A percentile compares a stretch with the other conserved stretches of the same genome.
Conservation (phyloP, 805 yeast genomes). For the Pichia heedii region DNA sequence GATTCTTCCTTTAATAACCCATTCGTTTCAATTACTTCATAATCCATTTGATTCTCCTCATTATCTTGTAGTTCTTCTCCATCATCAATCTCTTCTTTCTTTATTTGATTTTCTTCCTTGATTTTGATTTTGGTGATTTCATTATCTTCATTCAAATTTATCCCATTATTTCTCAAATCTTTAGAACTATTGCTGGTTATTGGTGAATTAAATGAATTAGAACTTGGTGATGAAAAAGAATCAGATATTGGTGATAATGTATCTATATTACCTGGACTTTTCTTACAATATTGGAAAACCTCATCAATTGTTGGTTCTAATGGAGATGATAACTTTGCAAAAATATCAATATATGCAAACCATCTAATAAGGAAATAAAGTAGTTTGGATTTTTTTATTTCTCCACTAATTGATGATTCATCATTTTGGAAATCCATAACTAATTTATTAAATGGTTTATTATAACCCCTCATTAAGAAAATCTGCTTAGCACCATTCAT, state of each 20-base stretch:
- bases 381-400: conserved; percentile 29
- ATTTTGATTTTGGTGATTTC: too few species aligned
- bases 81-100: neutral
- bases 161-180: neutral
- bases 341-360: conserved; percentile 60
- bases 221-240: conserved; percentile 3
- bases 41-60: conserved; percentile 19
- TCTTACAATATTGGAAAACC: conserved; percentile 9
- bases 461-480: conserved; percentile 41
- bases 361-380: conserved; percentile 53
- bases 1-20: conserved; percentile 20
- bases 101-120: too few species aligned
- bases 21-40: conserved; percentile 18
- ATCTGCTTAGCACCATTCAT: conserved; percentile 61
- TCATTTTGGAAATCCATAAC: conserved; percentile 14
- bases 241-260: conserved; percentile 10
- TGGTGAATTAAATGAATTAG: neutral
- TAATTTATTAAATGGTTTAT: conserved; percentile 25
- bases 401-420: conserved; percentile 15
- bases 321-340: conserved; percentile 55
- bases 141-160: conserved; percentile 13
- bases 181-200: neutral
- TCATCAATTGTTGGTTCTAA: conserved; percentile 23
- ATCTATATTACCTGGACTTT: neutral
- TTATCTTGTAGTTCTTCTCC: neutral